phyloP scores from a whole-genome alignment of 108 stramenopile genomes.

The Schizochytrium sp. region DNA sequence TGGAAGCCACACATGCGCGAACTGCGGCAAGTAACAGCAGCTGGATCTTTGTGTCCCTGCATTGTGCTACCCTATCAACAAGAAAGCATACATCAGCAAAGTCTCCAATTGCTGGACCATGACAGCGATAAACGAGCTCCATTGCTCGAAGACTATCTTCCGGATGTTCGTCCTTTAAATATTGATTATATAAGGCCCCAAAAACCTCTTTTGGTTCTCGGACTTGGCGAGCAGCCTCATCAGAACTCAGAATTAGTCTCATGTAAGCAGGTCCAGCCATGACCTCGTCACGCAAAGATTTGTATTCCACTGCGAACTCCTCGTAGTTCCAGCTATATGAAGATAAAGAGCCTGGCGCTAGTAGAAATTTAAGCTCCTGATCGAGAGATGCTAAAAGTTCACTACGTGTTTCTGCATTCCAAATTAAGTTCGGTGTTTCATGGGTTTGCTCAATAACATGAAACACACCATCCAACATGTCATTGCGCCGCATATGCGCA shows the following conservation, averaged over 20 bases:
- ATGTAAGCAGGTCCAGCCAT: background rate
- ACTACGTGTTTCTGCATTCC: background rate
- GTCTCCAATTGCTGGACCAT: constrained; percentile 3
- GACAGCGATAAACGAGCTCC: constrained; percentile 54
- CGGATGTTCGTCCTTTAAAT: background rate
- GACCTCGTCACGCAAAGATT: background rate
- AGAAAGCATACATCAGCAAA: constrained; percentile 39
- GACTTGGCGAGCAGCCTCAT: constrained; percentile 32
- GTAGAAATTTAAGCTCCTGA: background rate
- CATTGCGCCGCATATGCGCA: background rate
- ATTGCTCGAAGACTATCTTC: constrained; percentile 38
- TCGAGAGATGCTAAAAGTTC: background rate
- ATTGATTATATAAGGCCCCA: constrained; percentile 8
- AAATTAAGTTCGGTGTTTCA: constrained; percentile 11
- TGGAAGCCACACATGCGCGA: background rate
- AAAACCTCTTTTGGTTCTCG: background rate
- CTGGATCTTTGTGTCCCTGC: background rate
- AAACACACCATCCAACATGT: background rate
- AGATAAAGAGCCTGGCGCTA: background rate
- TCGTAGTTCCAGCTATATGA: constrained; percentile 44
- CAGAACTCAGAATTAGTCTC: background rate
- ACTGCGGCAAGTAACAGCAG: background rate
- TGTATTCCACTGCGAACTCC: constrained; percentile 41
- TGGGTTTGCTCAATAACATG: background rate
- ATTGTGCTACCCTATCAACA: background rate